Percentiles rank a stretch among this genome's conserved stretches.
phyloP scores from a whole-genome alignment of 129 eudicot genomes.

The Lactuca sativa region DNA sequence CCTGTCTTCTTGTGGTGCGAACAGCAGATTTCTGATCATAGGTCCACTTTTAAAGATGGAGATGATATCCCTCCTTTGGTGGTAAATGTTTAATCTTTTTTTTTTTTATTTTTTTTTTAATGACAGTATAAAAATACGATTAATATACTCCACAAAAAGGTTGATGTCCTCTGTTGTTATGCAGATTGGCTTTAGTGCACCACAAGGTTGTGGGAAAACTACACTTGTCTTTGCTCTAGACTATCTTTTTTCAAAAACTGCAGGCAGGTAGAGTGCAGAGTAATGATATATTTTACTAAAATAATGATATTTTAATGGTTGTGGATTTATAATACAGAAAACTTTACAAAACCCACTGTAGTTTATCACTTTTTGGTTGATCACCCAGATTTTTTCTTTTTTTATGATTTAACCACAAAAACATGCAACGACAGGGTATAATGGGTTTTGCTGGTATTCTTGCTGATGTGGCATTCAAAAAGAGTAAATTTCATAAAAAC shows the following conservation, averaged over 20 bases:
- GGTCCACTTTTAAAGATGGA: constrained; percentile 62
- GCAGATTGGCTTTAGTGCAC: constrained; percentile 99
- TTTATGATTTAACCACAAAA: too few relatives aligned
- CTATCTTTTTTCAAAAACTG: constrained; percentile 55
- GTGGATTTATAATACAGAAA: neutral
- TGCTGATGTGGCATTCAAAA: too few relatives aligned
- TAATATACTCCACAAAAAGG: neutral
- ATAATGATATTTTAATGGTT: constrained; percentile 8
- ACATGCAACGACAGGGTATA: too few relatives aligned
- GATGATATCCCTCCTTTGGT: constrained; percentile 92
- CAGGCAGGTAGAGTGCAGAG: constrained; percentile 73
- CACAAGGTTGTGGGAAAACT: constrained; percentile 98
- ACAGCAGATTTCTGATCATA: constrained; percentile 68
- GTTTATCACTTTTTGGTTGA: too few relatives aligned
- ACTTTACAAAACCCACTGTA: too few relatives aligned
- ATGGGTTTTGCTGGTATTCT: too few relatives aligned
- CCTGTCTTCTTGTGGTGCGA: constrained; percentile 97
- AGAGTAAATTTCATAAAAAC: too few relatives aligned
- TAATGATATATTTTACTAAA: constrained; percentile 30
- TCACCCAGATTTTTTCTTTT: too few relatives aligned
- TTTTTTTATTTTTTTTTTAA: neutral
- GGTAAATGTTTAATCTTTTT: constrained; percentile 45
- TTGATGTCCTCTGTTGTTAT: constrained; percentile 23
- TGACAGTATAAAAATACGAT: constrained; percentile 4
- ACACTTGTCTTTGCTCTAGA: constrained; percentile 92